Conservation (phyloP, 225 moss, liverwort and hornwort species). For the Bryoerythrophyllum caledonicum region DNA sequence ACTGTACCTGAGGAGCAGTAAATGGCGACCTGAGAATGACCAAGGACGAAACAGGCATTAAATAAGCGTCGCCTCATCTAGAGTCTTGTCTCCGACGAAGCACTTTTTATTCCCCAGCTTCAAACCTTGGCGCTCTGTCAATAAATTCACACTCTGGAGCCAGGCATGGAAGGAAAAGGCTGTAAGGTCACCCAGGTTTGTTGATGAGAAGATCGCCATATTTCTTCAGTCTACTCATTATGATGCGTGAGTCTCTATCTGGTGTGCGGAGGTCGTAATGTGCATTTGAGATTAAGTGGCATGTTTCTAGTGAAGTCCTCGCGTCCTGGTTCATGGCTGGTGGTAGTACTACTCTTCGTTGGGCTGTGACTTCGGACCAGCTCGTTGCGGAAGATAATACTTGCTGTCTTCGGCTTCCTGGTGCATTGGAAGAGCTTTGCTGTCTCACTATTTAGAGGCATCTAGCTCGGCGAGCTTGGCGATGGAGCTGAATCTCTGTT, state of each 20-base stretch:
- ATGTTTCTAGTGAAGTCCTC: background rate
- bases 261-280: background rate
- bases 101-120: background rate
- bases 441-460: background rate
- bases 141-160: background rate
- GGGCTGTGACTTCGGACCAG: background rate
- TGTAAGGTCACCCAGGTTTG: background rate
- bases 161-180: background rate
- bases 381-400: background rate
- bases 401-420: background rate
- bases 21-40: conserved; percentile 7
- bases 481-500: background rate
- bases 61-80: background rate
- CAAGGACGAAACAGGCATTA: background rate
- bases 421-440: background rate
- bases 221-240: background rate
- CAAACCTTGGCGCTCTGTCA: background rate
- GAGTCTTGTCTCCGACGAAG: background rate
- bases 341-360: background rate
- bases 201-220: background rate
- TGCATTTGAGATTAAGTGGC: background rate
- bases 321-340: background rate
- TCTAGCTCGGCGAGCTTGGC: background rate
- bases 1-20: background rate
- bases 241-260: background rate